These are phyloP conservation scores for Fusarium stilboides DNA, from an alignment of 2,329 filamentous ascomycete genomes.

Conservation along the genomic window DNA sequence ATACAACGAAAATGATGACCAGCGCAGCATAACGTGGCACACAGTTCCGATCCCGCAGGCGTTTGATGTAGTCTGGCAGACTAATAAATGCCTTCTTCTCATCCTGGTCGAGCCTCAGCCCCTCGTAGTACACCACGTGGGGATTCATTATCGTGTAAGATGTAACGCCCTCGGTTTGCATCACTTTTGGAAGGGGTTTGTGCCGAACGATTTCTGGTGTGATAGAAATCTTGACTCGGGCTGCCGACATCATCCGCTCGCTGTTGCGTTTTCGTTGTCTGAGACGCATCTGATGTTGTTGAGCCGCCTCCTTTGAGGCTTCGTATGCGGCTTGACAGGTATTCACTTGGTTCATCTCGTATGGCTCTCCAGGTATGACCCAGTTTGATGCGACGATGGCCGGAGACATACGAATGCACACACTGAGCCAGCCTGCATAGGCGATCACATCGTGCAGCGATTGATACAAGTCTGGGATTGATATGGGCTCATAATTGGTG, in stretches of 20 bases:
- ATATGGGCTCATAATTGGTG: conserved; percentile 13
- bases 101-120: conserved; percentile 40
- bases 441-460: conserved; percentile 51
- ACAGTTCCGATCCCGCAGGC: conserved; percentile 28
- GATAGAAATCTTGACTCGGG: conserved; percentile 54
- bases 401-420: conserved; percentile 47
- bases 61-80: conserved; percentile 43
- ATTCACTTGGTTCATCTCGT: conserved; percentile 43
- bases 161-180: conserved; percentile 27
- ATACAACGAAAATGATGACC: conserved; percentile 25
- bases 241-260: conserved; percentile 11
- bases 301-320: conserved; percentile 28
- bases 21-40: conserved; percentile 29
- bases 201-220: conserved; percentile 48
- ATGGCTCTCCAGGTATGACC: conserved; percentile 50
- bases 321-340: conserved; percentile 37
- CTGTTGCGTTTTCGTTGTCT: not conserved
- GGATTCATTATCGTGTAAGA: conserved; percentile 46
- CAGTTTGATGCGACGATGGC: conserved; percentile 49
- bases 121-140: conserved; percentile 52
- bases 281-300: conserved; percentile 13
- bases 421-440: conserved; percentile 52
- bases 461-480: conserved; percentile 40
- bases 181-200: conserved; percentile 22
- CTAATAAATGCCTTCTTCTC: conserved; percentile 41